Evolutionary conservation across 768 basidiomycete genomes (phyloP), one percentile per base, ranked within the genome.

Genomic region (Naganishia randhawae): DNA sequence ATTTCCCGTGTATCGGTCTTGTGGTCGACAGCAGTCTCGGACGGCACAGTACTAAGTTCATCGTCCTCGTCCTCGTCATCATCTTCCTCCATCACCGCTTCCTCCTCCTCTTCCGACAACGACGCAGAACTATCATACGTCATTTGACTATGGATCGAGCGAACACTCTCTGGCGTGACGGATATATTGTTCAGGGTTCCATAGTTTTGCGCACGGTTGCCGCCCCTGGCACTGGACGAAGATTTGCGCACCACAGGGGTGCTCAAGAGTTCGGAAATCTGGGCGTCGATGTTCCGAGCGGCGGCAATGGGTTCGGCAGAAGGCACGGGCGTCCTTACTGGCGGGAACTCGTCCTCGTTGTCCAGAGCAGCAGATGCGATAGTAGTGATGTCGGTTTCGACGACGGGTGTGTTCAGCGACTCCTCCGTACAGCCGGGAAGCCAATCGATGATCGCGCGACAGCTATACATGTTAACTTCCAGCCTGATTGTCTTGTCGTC

Each of bases 381-480:
- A 6, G 53, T 5, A 2, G 3, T n/a, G 45, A 22, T 22, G 19
- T 17, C 3, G 19, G 19, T 48, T 3, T 17, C 3, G 19, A 48
- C 45, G 13, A 48, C 19, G 45, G 45, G 19, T 17, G 45, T 22
- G 45, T 17, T n/a, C 6, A 48, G 45, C 45, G 45, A n/a, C 3
- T 16, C n/a, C 16, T 66, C 39, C 11, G 35, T 13, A 37, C 35
- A 31, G 31, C 48, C 14, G 10, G 48, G 48, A 27, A 42, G 32
- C 65, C 65, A 67, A 17, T 45, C 45, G 31, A 70, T 32, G 29
- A 57, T 22, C n/a, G 50, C 55, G 10, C 50, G 57, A 52, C 69
- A 70, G 27, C 65, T 62, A n/a, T 67, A 70, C 51, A 70, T 57
- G 32, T 70, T 65, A 32, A 70, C 61, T 42, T 66, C 69, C 48